Conservation (phyloP, 495 filamentous ascomycete species). For the Penicillium turbatum region DNA sequence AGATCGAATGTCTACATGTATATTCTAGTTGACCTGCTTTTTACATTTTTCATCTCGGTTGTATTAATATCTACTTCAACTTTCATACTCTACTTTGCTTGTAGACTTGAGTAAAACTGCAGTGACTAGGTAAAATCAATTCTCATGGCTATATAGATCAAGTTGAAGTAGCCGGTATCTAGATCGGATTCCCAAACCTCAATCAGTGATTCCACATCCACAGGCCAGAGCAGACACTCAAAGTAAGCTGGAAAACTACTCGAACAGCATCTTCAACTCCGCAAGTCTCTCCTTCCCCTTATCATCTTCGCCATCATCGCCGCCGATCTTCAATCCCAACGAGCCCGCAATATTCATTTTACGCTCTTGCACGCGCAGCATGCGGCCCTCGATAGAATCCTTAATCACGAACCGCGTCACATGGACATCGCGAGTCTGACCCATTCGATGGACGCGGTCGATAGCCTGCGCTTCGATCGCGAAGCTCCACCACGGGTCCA, state of each 20-base stretch:
- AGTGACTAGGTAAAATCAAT: too few species aligned
- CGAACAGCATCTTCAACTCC: constrained; percentile 89
- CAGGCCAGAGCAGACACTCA: background rate
- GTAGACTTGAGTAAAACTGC: background rate
- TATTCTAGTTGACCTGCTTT: background rate
- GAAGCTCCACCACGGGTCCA: constrained; percentile 99
- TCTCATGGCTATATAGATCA: background rate
- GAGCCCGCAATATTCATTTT: constrained; percentile 86
- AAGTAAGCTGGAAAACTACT: constrained; percentile 37
- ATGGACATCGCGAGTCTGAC: constrained; percentile 79
- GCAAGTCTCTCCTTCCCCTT: constrained; percentile 86
- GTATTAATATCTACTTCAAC: constrained; percentile 1
- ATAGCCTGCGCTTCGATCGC: constrained; percentile 97
- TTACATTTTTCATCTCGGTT: background rate
- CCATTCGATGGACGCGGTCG: constrained; percentile 98
- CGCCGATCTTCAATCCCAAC: constrained; percentile 68
- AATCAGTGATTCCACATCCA: background rate
- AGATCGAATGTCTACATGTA: background rate
- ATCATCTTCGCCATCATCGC: constrained; percentile 76
- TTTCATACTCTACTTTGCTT: background rate
- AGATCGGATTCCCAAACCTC: background rate
- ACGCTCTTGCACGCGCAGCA: constrained; percentile 88
- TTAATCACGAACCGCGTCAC: constrained; percentile 84
- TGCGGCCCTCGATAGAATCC: constrained; percentile 89
- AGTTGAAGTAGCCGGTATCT: background rate